Conservation (phyloP, 352 stramenopile species). For the Pythium grandisporangium region DNA sequence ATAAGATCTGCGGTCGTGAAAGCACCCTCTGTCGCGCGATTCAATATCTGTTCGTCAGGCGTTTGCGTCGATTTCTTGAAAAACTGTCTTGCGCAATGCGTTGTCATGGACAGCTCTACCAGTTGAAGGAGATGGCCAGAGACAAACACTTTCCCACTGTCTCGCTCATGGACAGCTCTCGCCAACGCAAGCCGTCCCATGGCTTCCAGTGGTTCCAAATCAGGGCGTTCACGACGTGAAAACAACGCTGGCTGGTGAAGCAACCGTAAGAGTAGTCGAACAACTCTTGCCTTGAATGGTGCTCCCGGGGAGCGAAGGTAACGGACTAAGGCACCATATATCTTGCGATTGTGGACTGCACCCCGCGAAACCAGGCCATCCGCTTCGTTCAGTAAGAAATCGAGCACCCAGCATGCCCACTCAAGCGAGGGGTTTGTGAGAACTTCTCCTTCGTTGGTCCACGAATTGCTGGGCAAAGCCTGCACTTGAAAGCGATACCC, state of each 20-base stretch:
- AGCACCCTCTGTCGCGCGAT: too few species aligned
- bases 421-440: slow-evolving; percentile 67
- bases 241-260: slow-evolving; percentile 57
- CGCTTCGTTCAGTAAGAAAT: slow-evolving; percentile 72
- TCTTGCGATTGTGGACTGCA: slow-evolving; percentile 72
- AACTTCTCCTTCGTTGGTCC: slow-evolving; percentile 74
- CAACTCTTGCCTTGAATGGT: slow-evolving; percentile 72
- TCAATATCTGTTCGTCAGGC: neutral
- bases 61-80: slow-evolving; percentile 7
- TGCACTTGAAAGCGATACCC: slow-evolving; percentile 82
- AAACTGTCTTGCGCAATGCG: slow-evolving; percentile 7
- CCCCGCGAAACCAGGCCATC: slow-evolving; percentile 49
- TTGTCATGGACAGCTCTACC: slow-evolving; percentile 67
- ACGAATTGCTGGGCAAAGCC: slow-evolving; percentile 66
- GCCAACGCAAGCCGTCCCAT: slow-evolving; percentile 50
- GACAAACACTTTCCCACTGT: slow-evolving; percentile 56
- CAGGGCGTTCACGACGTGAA: slow-evolving; percentile 34
- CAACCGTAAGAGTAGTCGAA: slow-evolving; percentile 68
- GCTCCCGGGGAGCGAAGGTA: slow-evolving; percentile 73
- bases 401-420: slow-evolving; percentile 81
- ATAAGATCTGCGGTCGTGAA: slow-evolving; percentile 14
- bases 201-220: slow-evolving; percentile 49
- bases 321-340: slow-evolving; percentile 70
- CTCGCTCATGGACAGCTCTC: slow-evolving; percentile 47
- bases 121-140: slow-evolving; percentile 69